phyloP scores from a whole-genome alignment of 805 yeast species.

The Metschnikowia colocasiae region DNA sequence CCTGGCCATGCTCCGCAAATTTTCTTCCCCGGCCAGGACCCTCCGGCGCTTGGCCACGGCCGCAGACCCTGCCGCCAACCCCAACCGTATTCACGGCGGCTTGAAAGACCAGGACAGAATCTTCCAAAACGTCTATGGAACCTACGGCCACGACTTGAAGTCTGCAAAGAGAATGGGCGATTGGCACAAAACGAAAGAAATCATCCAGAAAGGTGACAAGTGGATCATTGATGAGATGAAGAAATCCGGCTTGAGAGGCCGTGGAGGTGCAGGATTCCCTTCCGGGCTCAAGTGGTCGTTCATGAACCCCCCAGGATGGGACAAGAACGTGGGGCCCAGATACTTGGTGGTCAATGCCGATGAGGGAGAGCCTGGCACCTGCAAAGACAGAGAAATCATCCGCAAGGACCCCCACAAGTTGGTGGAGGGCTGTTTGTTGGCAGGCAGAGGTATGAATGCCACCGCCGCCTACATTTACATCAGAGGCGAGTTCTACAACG shows the following conservation, averaged over 20 bases:
- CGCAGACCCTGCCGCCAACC: conserved; percentile 46
- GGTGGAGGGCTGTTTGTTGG: conserved; percentile 85
- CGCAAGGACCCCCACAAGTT: conserved; percentile 90
- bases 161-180: conserved; percentile 79
- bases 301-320: conserved; percentile 97
- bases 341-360: conserved; percentile 88
- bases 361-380: conserved; percentile 94
- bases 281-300: conserved; percentile 89
- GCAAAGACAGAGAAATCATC: conserved; percentile 88
- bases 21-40: conserved; percentile 24
- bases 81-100: conserved; percentile 64
- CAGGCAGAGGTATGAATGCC: conserved; percentile 91
- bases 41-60: conserved; percentile 42
- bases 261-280: conserved; percentile 95
- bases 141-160: conserved; percentile 71
- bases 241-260: conserved; percentile 79
- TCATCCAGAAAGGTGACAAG: conserved; percentile 74
- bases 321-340: conserved; percentile 83
- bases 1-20: conserved; percentile 34
- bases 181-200: conserved; percentile 89
- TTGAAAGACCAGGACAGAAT: conserved; percentile 80
- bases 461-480: conserved; percentile 89
- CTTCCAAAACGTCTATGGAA: conserved; percentile 77
- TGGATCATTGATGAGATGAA: conserved; percentile 91
- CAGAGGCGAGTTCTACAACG: conserved; percentile 87